Evolutionary conservation across 176 grass and related monocot genomes (phyloP).

Genomic region (Puccinellia tenuiflora): DNA sequence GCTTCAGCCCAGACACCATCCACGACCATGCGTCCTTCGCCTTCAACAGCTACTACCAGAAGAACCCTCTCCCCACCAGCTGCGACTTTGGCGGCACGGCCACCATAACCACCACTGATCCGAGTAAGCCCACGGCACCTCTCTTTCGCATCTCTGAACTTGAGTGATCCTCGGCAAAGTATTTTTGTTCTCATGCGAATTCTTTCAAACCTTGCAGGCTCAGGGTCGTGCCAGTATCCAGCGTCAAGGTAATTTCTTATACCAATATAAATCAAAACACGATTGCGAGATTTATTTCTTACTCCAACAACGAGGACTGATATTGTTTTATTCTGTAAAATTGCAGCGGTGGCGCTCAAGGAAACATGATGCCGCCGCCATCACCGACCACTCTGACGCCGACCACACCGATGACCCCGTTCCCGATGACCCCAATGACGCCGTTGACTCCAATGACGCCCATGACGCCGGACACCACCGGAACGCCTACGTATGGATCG

Average conservation of each 20-base stretch:
- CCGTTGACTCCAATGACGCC: conserved; percentile 29
- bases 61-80: conserved; percentile 49
- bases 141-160: background rate
- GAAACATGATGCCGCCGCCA: conserved; percentile 32
- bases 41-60: conserved; percentile 96
- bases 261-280: background rate
- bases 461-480: conserved; percentile 25
- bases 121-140: conserved; percentile 47
- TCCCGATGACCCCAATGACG: background rate
- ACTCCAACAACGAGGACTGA: background rate
- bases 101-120: conserved; percentile 48
- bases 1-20: conserved; percentile 67
- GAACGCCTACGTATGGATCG: conserved; percentile 31
- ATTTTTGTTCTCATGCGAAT: background rate
- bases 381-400: conserved; percentile 29
- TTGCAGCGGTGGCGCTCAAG: conserved; percentile 25
- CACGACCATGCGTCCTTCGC: conserved; percentile 74
- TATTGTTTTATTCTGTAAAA: background rate
- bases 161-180: background rate
- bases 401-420: background rate
- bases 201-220: conserved; percentile 23
- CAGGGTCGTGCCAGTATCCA: conserved; percentile 48
- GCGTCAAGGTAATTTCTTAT: conserved; percentile 48
- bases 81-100: conserved; percentile 89
- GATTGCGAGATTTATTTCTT: background rate